Base-by-base conservation (phyloP, 768 basidiomycete species). In the Trametes elegans region DNA sequence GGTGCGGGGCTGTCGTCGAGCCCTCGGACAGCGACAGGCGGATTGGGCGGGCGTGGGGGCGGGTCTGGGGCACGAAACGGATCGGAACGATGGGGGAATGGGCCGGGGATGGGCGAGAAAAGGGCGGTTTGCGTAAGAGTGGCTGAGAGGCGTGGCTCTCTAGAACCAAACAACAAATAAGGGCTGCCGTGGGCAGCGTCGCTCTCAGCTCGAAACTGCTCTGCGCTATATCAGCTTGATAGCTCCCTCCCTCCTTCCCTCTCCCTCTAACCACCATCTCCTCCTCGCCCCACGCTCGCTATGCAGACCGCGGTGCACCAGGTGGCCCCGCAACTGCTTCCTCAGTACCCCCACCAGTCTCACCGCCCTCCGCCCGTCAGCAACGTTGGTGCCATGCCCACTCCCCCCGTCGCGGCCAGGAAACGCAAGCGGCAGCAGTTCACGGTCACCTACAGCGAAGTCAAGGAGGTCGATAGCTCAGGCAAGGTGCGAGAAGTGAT, bases 351-450 rank as follows among this genome's bases (percentile, higher is more conserved):
- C 58, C 82, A 77, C 63, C 83, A 82, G 67, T 75, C 83, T 40
- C 73, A 83, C 65, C 62, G 64, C 39, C 63, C 62, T 48, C 62
- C 66, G 32, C 73, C 74, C 64, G 77, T 79, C 67, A 74, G 71
- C 51, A 74, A 74, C 67, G 58, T 68, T 54, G 69, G 62, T 64
- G 79, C 80, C 63, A 81, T 88, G 72, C 80, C 83, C 54, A 88
- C 88, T 38, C 85, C 89, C 53, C 82, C 87, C 40, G 75, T 87
- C 61, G 74, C 81, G 42, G 82, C 85, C 60, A 84, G 89, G 76
- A 91, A 91, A 74, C 84, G 90, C 62, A 91, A 91, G 76, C 83
- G 89, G 68, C 85, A 87, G 64, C 87, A 89, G 64, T 88, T 80
- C 70, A 87, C 85, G 21, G 86, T 93, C 71, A 87, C 81, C 75